Evolutionary conservation across 2,329 filamentous ascomycete species (phyloP), one percentile per base, ranked within the genome.

Genomic region (Grosmannia clavigera): DNA sequence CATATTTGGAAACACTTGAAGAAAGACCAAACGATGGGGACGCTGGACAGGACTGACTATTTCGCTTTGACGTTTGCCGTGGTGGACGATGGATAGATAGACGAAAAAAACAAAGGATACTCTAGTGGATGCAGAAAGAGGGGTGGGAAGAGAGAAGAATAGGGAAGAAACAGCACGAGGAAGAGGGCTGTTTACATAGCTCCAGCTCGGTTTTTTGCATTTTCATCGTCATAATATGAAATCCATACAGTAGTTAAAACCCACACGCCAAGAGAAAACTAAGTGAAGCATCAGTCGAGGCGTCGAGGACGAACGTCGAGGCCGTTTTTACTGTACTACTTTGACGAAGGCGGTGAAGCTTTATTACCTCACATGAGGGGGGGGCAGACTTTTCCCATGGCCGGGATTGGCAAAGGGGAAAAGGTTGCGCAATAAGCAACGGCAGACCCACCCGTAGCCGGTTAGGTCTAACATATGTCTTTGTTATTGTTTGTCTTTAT

Each of bases 61-160:
- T 59, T 59, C 57, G 31, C 12, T 55, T 55, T 54, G 35, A 31
- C 33, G 57, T 58, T 54, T 61, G 57, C 61, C 50, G 35, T 25
- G 57, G 60, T 55, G 59, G 51, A 57, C 38, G 57, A 55, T 57
- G 57, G 58, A 61, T 63, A 63, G 61, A 63, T 63, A 63, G 58
- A 61, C 59, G 52, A 53, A 54, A 31, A 58, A 59, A 60, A 58
- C 14, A 51, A 56, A 62, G 55, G 55, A 58, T 35, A 57, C 27
- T 35, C n/a, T 27, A 31, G 25, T 29, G 55, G 27, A 16, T n/a
- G 50, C 31, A 58, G 50, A 12, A 12, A 48, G 35, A 53, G 33
- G 38, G 33, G 52, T 46, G 22, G 55, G 16, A 33, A 31, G 54
- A 33, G 53, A 27, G 35, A 29, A 25, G 38, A 43, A 9, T 22